Evolutionary conservation across 805 yeast genomes (phyloP), one percentile per base, ranked within the genome.

Genomic region (Candida silvicultrix): DNA sequence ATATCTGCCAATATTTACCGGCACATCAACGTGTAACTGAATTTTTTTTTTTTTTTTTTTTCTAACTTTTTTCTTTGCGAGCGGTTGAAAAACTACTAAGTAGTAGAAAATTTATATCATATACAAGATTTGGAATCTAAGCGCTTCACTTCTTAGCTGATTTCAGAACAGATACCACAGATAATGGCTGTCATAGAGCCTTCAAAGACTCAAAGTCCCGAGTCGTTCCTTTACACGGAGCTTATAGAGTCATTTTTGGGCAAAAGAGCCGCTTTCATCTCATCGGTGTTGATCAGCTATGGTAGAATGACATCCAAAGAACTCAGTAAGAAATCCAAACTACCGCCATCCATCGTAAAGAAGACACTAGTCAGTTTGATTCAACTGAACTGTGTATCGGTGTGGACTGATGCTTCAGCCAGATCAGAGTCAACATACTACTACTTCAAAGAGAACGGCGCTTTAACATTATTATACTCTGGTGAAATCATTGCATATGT

Each of bases 321-420:
- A 42, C 54, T 89, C 20, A 62, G 74, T 38, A 60, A 64, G 23
- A 65, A 66, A 43, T 68, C 83, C 2, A 64, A 67, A 9, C 59
- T 85, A 42, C 75, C 83, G 1, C 44, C 68, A 0, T 62, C 75
- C 14, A 65, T 74, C 14, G 78, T 87, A 18, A 81, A 81, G 52
- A 76, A 83, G 31, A 71, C 85, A 0, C 68, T 92, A 38, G 95
- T 87, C 5, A 77, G 90, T 8, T 67, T 92, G 56, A 72, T 90
- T 37, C 97, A 92, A 64, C 69, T 88, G 50, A 78, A 85, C 48
- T 85, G 95, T 62, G 81, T 87, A 10, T 74, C 74, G 21, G 80
- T 80, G 57, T 81, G 89, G 80, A 66, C 66, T 16, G 85, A 80
- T 25, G 58, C 57, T 3, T 36, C 53, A 0, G 45, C 56, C 6